These are phyloP conservation scores for Leishmania arabica DNA, from an alignment of 208 protist species.

Conservation along the genomic window DNA sequence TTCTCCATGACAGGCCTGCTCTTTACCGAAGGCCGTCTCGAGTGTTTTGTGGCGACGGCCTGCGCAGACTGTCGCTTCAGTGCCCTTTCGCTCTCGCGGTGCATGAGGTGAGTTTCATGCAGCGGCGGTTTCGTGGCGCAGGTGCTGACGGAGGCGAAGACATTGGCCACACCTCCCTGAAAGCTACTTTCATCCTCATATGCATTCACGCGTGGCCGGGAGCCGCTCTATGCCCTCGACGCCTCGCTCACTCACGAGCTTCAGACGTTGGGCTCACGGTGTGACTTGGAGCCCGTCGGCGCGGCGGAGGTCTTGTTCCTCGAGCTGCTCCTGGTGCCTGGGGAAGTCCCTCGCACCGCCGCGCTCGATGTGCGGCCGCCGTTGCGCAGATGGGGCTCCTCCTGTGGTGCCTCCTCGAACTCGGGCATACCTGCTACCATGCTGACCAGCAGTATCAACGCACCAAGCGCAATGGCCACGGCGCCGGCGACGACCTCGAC, in stretches of 20 bases:
- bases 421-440: constrained; percentile 52
- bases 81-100: constrained; percentile 25
- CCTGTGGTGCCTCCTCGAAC: constrained; percentile 56
- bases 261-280: constrained; percentile 16
- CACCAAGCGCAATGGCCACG: constrained; percentile 47
- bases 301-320: constrained; percentile 3
- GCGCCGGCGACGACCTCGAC: constrained; percentile 47
- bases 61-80: constrained; percentile 26
- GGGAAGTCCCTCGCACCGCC: constrained; percentile 1
- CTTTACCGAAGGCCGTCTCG: constrained; percentile 15
- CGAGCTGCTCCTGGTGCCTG: background rate
- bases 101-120: constrained; percentile 29
- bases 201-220: constrained; percentile 3
- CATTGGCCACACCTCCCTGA: constrained; percentile 1
- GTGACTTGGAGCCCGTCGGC: constrained; percentile 2
- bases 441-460: constrained; percentile 64
- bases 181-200: constrained; percentile 10
- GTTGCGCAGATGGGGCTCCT: constrained; percentile 37
- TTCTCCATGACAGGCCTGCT: background rate
- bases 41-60: constrained; percentile 4
- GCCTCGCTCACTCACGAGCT: constrained; percentile 15
- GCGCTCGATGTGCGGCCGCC: constrained; percentile 5
- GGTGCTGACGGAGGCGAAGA: constrained; percentile 11
- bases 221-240: background rate
- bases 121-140: constrained; percentile 24